phyloP scores from a whole-genome alignment of 257 asterid genomes.

The Galeopsis tetrahit region DNA sequence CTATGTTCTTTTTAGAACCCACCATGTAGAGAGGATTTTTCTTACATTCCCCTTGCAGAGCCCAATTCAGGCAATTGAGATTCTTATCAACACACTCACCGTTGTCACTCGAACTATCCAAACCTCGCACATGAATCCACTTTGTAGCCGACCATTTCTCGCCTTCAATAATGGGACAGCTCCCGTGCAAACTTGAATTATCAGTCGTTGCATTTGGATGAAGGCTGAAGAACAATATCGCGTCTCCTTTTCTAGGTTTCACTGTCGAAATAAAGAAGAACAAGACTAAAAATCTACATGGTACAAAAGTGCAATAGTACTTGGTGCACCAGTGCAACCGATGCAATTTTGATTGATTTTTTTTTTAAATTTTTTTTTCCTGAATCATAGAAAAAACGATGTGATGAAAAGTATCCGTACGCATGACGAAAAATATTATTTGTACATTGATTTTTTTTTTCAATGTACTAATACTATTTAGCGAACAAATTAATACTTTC shows the following conservation, averaged over 20 bases:
- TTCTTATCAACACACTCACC: conserved; percentile 44
- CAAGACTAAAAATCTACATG: background rate
- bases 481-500: too few species aligned
- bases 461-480: too few species aligned
- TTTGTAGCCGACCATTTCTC: conserved; percentile 58
- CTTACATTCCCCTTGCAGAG: conserved; percentile 51
- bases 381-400: too few species aligned
- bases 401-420: too few species aligned
- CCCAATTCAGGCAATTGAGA: conserved; percentile 49
- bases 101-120: background rate
- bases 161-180: conserved; percentile 55
- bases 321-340: too few species aligned
- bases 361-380: too few species aligned
- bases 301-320: too few species aligned
- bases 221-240: conserved; percentile 45
- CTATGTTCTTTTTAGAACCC: conserved; percentile 33
- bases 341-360: too few species aligned
- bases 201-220: conserved; percentile 46
- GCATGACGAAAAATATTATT: too few species aligned
- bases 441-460: too few species aligned
- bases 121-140: conserved; percentile 52
- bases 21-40: conserved; percentile 53
- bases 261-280: conserved; percentile 29
- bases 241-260: conserved; percentile 50
- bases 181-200: conserved; percentile 49